phyloP scores from a whole-genome alignment of 768 basidiomycete genomes.

The Tremella mesenterica region DNA sequence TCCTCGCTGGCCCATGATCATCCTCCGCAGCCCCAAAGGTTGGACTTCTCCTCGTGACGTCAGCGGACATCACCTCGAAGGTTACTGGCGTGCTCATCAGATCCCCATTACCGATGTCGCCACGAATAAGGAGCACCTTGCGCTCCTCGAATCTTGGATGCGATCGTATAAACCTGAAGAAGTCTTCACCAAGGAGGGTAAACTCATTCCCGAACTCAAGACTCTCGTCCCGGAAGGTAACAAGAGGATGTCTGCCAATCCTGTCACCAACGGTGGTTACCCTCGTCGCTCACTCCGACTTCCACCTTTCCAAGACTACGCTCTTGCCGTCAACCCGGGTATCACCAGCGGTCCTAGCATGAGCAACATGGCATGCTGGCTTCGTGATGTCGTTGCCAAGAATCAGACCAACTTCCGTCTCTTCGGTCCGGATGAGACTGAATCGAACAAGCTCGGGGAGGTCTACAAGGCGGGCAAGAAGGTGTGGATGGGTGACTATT shows the following conservation, averaged over 20 bases:
- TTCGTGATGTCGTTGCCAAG: slow-evolving; percentile 28
- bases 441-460: slow-evolving; percentile 78
- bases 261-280: slow-evolving; percentile 32
- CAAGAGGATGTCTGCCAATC: slow-evolving; percentile 33
- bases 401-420: slow-evolving; percentile 29
- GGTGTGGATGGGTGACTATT: slow-evolving; percentile 57
- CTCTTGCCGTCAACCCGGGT: slow-evolving; percentile 26
- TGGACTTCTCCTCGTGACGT: slow-evolving; percentile 61
- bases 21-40: slow-evolving; percentile 47
- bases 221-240: slow-evolving; percentile 52
- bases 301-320: slow-evolving; percentile 31
- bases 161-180: slow-evolving; percentile 59
- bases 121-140: slow-evolving; percentile 56
- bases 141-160: slow-evolving; percentile 62
- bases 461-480: slow-evolving; percentile 52
- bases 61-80: slow-evolving; percentile 64
- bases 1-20: slow-evolving; percentile 42
- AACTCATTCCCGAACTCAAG: slow-evolving; percentile 54
- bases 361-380: slow-evolving; percentile 29
- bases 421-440: slow-evolving; percentile 55
- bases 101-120: slow-evolving; percentile 77
- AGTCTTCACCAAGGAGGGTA: slow-evolving; percentile 55
- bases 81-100: slow-evolving; percentile 77
- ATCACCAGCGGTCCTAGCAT: slow-evolving; percentile 20
- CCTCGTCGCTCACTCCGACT: slow-evolving; percentile 21